A percentile compares a stretch with the other conserved stretches of the same genome.
Evolutionary conservation across 1,284 basidiomycete genomes (phyloP).

Genomic region (Boletellus dicymbophilus): DNA sequence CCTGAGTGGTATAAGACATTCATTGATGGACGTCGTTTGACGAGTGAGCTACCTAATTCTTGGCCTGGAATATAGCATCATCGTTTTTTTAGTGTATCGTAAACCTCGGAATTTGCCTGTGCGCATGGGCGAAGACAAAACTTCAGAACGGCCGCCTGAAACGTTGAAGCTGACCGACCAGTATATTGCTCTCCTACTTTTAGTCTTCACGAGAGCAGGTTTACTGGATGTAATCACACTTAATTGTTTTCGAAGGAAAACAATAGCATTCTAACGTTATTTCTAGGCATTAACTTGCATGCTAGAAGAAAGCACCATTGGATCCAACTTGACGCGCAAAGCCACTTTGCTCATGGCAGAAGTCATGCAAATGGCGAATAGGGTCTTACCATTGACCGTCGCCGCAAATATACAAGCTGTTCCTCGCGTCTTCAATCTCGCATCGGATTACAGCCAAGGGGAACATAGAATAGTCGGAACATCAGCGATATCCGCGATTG

Average conservation of each 20-base stretch:
- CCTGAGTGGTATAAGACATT: slow-evolving; percentile 92
- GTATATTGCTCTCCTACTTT: slow-evolving; percentile 87
- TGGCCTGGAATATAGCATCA: neutral
- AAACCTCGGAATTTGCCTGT: slow-evolving; percentile 50
- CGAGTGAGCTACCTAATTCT: slow-evolving; percentile 54
- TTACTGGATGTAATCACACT: slow-evolving; percentile 71
- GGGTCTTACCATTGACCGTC: slow-evolving; percentile 81
- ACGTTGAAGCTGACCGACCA: slow-evolving; percentile 89
- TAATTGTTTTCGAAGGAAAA: neutral
- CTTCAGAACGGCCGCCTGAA: slow-evolving; percentile 52
- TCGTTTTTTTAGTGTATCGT: slow-evolving; percentile 63
- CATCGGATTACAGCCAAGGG: slow-evolving; percentile 72
- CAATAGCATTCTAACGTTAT: slow-evolving; percentile 5
- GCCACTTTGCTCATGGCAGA: slow-evolving; percentile 94
- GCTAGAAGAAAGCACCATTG: slow-evolving; percentile 75
- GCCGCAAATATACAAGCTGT: slow-evolving; percentile 88
- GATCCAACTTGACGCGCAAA: slow-evolving; percentile 76
- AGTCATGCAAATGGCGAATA: slow-evolving; percentile 85
- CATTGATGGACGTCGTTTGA: slow-evolving; percentile 83
- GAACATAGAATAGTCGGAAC: slow-evolving; percentile 84
- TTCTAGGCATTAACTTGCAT: slow-evolving; percentile 79
- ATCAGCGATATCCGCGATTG: slow-evolving; percentile 85
- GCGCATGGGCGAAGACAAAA: slow-evolving; percentile 31
- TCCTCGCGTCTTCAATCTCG: slow-evolving; percentile 84
- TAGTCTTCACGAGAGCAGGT: slow-evolving; percentile 87